Evolutionary conservation across 2,329 filamentous ascomycete species (phyloP), one percentile per base, ranked within the genome.

Genomic region (Dothideomycetes sp.): DNA sequence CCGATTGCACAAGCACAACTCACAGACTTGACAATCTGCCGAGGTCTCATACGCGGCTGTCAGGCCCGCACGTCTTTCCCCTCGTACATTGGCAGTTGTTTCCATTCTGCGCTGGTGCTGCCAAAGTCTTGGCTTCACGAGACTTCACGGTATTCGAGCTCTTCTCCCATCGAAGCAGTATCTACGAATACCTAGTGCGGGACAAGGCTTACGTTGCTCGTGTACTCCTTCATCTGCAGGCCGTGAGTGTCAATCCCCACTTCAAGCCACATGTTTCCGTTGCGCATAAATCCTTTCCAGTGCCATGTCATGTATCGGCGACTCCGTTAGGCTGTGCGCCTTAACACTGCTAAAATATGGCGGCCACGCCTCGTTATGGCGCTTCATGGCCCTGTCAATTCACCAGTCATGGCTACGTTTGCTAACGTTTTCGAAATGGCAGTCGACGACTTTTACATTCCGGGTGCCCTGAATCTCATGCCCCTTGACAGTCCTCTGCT

Each of bases 401-500:
- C 22, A n/a, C n/a, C n/a, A n/a, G n/a, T n/a, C n/a, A n/a, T n/a
- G n/a, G n/a, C n/a, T n/a, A n/a, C n/a, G n/a, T n/a, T n/a, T n/a
- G n/a, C 22, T 27, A 12, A 27, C 22, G 12, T 12, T 7, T 7
- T 12, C 22, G 22, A 7, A 7, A 27, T 27, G 22, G 22, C 22
- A 27, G 22, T 27, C 12, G 22, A 27, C 22, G 22, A 27, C 22
- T 27, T 7, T 27, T 35, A 41, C 34, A 33, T 24, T 37, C 12
- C 17, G 45, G 49, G 44, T n/a, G n/a, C n/a, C 17, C 45, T 41
- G 34, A 42, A 41, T 35, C 49, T 55, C 41, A 68, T 69, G 65
- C 62, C 64, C 44, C 54, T 69, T 36, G 65, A 70, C 36, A 68
- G 76, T 24, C 79, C 79, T 15, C 61, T 80, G 38, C 64, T 85